phyloP scores from a whole-genome alignment of 169 alveolate species.

The Amoebophrya sp. region DNA sequence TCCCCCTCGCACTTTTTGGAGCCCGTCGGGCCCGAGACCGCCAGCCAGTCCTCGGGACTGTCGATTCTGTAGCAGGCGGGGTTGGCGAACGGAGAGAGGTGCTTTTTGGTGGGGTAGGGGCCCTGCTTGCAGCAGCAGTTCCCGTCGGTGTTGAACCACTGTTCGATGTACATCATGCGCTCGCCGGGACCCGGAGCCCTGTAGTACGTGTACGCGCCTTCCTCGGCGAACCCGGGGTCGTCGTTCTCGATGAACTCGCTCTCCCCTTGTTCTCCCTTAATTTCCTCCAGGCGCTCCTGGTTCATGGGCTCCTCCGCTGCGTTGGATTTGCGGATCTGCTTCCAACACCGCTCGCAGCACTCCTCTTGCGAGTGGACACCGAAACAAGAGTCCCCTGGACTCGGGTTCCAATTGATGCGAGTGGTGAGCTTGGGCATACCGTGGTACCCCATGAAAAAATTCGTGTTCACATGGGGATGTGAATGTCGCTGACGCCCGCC shows the following conservation, averaged over 20 bases:
- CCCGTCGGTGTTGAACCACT: neutral
- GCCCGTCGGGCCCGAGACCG: no score
- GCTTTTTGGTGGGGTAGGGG: neutral
- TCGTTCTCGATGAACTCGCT: neutral
- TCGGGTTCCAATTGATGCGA: neutral
- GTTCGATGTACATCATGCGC: neutral
- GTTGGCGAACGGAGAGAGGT: neutral
- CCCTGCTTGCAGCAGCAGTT: neutral
- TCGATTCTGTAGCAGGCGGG: neutral
- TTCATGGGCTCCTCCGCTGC: no score
- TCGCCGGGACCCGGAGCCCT: neutral
- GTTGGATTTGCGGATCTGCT: neutral
- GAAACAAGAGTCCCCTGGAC: neutral
- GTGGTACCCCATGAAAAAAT: no score
- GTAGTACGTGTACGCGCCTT: neutral
- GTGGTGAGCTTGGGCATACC: no score
- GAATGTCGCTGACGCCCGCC: no score
- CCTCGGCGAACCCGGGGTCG: neutral
- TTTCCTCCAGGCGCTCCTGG: no score
- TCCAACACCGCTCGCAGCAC: neutral
- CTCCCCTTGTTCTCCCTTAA: neutral
- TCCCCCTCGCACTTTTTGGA: no score
- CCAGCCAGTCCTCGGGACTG: no score
- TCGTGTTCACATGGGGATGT: no score
- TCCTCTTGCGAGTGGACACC: neutral